These are phyloP conservation scores for Boletus subcaerulescens DNA, from an alignment of 768 basidiomycete genomes.

Conservation along the genomic window DNA sequence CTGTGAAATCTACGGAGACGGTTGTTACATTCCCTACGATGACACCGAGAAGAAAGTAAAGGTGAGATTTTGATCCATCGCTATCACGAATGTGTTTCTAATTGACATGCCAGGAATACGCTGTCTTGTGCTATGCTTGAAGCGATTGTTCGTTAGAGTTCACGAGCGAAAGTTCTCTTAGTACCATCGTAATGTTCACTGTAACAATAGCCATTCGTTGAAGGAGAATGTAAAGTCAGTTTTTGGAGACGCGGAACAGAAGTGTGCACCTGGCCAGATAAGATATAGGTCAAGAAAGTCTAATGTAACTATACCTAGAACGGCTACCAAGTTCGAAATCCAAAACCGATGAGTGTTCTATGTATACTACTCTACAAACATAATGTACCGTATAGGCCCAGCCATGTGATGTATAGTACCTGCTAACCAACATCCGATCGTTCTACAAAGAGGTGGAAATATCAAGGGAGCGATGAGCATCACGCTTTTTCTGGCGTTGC, in stretches of 20 bases:
- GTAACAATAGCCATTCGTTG: constrained; percentile 5
- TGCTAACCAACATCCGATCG: neutral
- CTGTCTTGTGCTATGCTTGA: constrained; percentile 39
- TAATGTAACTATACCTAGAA: neutral
- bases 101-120: constrained; percentile 35
- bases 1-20: constrained; percentile 46
- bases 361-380: neutral
- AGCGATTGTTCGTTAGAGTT: neutral
- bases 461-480: neutral
- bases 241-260: neutral
- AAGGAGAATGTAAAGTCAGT: neutral
- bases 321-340: too few species aligned
- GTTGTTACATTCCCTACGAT: constrained; percentile 58
- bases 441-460: neutral
- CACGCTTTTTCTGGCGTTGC: neutral
- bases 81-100: neutral
- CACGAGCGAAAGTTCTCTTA: neutral
- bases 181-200: neutral
- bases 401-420: neutral
- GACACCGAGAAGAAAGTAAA: constrained; percentile 49
- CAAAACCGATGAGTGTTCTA: neutral
- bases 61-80: constrained; percentile 30
- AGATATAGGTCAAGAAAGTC: neutral
- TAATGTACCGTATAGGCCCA: neutral
- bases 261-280: too few species aligned